Conservation (phyloP, 2,329 filamentous ascomycete genomes). For the Xylaria sp. region DNA sequence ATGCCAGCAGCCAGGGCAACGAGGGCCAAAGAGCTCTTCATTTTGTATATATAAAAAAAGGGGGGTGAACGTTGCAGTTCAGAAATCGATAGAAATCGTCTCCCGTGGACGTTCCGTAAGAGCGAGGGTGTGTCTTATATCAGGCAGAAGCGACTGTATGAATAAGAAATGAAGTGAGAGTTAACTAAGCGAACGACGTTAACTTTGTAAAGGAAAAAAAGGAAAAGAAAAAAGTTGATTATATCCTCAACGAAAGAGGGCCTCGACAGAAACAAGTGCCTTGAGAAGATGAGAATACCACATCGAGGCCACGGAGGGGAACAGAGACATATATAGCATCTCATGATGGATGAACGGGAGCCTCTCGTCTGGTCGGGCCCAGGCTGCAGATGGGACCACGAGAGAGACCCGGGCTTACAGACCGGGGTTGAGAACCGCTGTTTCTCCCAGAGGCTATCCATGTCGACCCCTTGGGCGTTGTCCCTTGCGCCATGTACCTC, state of each 20-base stretch:
- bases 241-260: conserved; percentile 47
- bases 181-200: conserved; percentile 69
- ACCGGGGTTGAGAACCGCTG: conserved; percentile 43
- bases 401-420: conserved; percentile 36
- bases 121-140: conserved; percentile 44
- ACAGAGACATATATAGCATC: conserved; percentile 48
- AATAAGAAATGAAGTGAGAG: conserved; percentile 51
- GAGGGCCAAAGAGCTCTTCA: conserved; percentile 64
- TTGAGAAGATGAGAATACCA: conserved; percentile 41
- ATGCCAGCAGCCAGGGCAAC: conserved; percentile 63
- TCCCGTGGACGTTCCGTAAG: conserved; percentile 30
- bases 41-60: conserved; percentile 50
- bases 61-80: conserved; percentile 17
- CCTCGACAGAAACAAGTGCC: conserved; percentile 44
- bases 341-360: conserved; percentile 38
- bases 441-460: conserved; percentile 41
- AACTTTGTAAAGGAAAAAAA: conserved; percentile 52
- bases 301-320: conserved; percentile 31
- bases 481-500: conserved; percentile 43
- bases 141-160: conserved; percentile 38
- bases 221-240: conserved; percentile 46
- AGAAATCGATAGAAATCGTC: conserved; percentile 27
- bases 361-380: conserved; percentile 42
- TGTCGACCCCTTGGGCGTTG: conserved; percentile 35
- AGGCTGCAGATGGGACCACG: conserved; percentile 32